Percentiles rank a stretch among this genome's conserved stretches.
Evolutionary conservation across 495 filamentous ascomycete species (phyloP).

Genomic region (Hypomontagnella submonticulosa): DNA sequence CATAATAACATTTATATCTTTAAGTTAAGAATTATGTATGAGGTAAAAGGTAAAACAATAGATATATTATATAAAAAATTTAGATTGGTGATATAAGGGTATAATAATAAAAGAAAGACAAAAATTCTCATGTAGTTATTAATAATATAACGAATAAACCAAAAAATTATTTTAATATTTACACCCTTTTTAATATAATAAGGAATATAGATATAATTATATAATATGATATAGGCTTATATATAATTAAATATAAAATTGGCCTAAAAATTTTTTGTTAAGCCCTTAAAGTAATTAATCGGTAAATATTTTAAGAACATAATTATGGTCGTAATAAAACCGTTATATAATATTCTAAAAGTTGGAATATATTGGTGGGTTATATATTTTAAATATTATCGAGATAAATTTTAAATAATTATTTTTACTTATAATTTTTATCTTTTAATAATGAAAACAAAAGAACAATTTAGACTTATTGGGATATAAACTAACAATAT

Average conservation of each 20-base stretch:
- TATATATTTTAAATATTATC: conserved; percentile 1
- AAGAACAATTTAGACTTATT: background rate
- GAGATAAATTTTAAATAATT: background rate
- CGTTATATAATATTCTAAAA: background rate
- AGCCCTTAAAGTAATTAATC: background rate
- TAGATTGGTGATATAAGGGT: background rate
- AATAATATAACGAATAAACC: background rate
- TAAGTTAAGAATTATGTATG: background rate
- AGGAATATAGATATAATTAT: background rate
- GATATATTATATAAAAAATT: background rate
- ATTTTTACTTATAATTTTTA: background rate
- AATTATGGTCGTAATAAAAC: background rate
- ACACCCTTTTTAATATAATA: background rate
- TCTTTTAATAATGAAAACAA: background rate
- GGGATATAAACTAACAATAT: background rate
- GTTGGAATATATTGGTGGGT: background rate
- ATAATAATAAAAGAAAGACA: conserved; percentile 7
- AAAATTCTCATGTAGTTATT: background rate
- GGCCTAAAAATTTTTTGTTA: background rate
- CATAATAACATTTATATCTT: background rate
- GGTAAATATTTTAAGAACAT: background rate
- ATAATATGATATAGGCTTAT: background rate
- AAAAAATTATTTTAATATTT: background rate
- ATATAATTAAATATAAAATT: background rate
- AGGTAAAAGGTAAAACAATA: conserved; percentile 4